These are phyloP conservation scores for Cytospora paraplurivora DNA, from an alignment of 2,329 filamentous ascomycete genomes.

Conservation along the genomic window DNA sequence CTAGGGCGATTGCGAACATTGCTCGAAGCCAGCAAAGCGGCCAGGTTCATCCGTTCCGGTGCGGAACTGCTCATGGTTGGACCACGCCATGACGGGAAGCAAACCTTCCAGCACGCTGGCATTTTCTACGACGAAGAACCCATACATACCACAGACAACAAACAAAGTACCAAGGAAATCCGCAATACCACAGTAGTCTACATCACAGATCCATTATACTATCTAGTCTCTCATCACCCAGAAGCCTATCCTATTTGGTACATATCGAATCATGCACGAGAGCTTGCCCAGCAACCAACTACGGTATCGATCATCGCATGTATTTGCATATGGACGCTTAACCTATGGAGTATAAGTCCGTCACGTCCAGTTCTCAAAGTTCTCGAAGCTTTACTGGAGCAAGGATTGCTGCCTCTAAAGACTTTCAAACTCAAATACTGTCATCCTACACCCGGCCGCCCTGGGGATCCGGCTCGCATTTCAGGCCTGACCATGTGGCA, in stretches of 20 bases:
- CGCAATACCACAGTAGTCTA: background rate
- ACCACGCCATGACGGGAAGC: too few relatives aligned
- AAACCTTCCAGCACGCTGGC: too few relatives aligned
- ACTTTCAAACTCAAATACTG: background rate
- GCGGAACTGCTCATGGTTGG: rapidly evolving
- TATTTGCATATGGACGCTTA: background rate
- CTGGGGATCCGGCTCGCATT: background rate
- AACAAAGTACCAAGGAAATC: background rate
- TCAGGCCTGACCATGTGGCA: background rate
- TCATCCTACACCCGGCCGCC: background rate
- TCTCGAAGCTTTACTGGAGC: background rate
- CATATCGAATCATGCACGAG: background rate
- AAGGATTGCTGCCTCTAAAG: background rate
- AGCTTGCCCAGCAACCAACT: background rate
- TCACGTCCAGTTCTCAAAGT: background rate
- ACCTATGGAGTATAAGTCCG: background rate
- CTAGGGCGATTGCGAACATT: background rate
- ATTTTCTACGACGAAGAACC: too few relatives aligned
- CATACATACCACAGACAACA: rapidly evolving
- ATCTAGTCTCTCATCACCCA: background rate
- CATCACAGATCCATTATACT: background rate
- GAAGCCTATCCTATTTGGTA: background rate
- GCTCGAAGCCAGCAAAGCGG: background rate
- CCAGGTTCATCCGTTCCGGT: too few relatives aligned
- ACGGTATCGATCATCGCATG: background rate